Base-by-base conservation (phyloP, 202 grass and related monocot genomes). In the Bolboschoenoplectus hybrid region DNA sequence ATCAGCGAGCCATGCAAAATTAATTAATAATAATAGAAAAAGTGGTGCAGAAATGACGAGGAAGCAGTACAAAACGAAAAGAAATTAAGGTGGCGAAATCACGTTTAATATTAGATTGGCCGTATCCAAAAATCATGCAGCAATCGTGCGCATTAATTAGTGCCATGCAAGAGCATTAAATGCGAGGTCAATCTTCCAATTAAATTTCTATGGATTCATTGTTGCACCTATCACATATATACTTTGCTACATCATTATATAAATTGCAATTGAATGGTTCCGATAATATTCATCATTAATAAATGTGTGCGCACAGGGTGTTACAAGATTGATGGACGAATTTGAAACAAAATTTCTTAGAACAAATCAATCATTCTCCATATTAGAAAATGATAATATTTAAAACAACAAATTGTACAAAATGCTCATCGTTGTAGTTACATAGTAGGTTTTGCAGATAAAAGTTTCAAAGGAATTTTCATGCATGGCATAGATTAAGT, bases 121-220 rank as follows among this genome's bases (percentile, higher is more conserved):
- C 55, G 58, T 36, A 60, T 81, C 47, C 11, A 66, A 46, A 66
- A 62, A 40, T n/a, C 43, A 49, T 12, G 43, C n/a, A 52, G 81
- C 62, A 51, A 38, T 63, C 61, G 80, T 82, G 80, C 17, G 60
- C 80, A 66, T 67, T 82, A 82, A 66, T 82, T 46, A 20, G 40
- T 7, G 58, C 11, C 36, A 8, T 26, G 26, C 26, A 63, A 61
- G 64, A 41, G 38, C 14, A 81, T 56, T 78, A 78, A 56, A 17
- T 81, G 79, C 56, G 7, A 70, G 63, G 14, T 70, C 14, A 41
- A 44, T 36, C 32, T 64, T 81, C 0, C 17, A 26, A 26, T 26
- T 26, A 81, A 34, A 16, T 14, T 7, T 80, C 40, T 7, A 7
- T 9, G 11, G 44, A 68, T 68, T 68, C 12, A 17, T 16, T 16